Evolutionary conservation across 2,329 filamentous ascomycete genomes (phyloP).

Genomic region (Beauveria brongniartii): DNA sequence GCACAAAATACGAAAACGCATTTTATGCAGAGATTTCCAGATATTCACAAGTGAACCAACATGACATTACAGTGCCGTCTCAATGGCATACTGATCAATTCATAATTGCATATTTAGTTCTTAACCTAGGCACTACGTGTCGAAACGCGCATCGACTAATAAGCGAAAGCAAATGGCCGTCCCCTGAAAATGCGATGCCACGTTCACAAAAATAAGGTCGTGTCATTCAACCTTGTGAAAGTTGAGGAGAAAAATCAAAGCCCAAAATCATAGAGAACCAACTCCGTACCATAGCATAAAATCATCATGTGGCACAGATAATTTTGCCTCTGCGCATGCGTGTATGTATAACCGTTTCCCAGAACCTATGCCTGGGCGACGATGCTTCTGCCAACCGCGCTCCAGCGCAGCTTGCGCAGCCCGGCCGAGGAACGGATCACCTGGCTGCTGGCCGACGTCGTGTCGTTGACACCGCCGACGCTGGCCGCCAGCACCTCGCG

Average conservation of each 20-base stretch:
- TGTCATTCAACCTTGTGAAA: too few species aligned
- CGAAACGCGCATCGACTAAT: not conserved
- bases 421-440: conserved; percentile 44
- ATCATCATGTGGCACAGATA: conserved; percentile 2
- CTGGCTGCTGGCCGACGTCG: conserved; percentile 44
- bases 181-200: not conserved
- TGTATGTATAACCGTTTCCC: not conserved
- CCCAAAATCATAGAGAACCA: not conserved
- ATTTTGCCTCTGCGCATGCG: conserved; percentile 1
- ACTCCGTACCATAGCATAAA: not conserved
- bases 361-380: conserved; percentile 25
- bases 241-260: not conserved
- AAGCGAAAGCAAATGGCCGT: not conserved
- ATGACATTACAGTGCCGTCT: not conserved
- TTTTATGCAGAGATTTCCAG: too few species aligned
- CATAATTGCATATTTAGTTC: not conserved
- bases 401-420: conserved; percentile 47
- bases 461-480: conserved; percentile 33
- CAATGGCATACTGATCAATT: not conserved
- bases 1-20: too few species aligned
- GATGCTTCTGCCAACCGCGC: conserved; percentile 42
- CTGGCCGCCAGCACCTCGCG: conserved; percentile 31
- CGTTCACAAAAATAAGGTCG: not conserved
- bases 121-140: not conserved
- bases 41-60: too few species aligned